Evolutionary conservation across 805 yeast genomes (phyloP), one percentile per base, ranked within the genome.

Genomic region (Metschnikowia orientalis): DNA sequence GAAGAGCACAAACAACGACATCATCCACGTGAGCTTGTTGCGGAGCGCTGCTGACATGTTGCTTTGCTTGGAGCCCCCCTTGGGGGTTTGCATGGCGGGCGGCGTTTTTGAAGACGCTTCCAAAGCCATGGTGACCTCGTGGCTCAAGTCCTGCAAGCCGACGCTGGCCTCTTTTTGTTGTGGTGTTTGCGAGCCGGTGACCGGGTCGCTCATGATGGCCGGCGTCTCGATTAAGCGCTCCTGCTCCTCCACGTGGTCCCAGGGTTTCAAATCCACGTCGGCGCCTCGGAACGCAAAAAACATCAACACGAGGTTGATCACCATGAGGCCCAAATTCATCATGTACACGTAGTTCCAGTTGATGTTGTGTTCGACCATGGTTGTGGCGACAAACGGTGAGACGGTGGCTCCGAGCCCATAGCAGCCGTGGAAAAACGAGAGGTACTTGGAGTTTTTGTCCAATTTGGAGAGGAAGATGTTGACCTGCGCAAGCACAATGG

Each of bases 401-500:
- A 56, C 28, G 41, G 58, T 34, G 26, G 55, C 46, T 5, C 56
- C 56, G n/a, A 48, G 12, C 5, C 57, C 57, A 37, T 52, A 53
- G 9, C 41, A 31, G 9, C 53, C 57, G 27, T 51, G 56, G 36
- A 46, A 50, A 11, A 38, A 34, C 4, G 50, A 45, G 12, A 53
- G 33, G 16, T 45, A 45, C 21, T 36, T 41, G 9, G 56, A 45
- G 20, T 44, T 39, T 15, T 51, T 50, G 9, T 49, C 48, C 29
- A 52, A 35, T n/a, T 45, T 43, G 26, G 47, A 35, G 15, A 53
- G 37, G 26, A 52, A 51, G 10, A 53, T 45, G 26, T 53, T 53
- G 26, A 42, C 30, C 20, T 46, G 53, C 1, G 54, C 39, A 19
- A 52, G 40, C 18, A 47, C 48, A 6, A 47, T 35, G 8, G 51